These are phyloP conservation scores for Diaporthe helianthi DNA, from an alignment of 2,329 filamentous ascomycete genomes.

Conservation along the genomic window DNA sequence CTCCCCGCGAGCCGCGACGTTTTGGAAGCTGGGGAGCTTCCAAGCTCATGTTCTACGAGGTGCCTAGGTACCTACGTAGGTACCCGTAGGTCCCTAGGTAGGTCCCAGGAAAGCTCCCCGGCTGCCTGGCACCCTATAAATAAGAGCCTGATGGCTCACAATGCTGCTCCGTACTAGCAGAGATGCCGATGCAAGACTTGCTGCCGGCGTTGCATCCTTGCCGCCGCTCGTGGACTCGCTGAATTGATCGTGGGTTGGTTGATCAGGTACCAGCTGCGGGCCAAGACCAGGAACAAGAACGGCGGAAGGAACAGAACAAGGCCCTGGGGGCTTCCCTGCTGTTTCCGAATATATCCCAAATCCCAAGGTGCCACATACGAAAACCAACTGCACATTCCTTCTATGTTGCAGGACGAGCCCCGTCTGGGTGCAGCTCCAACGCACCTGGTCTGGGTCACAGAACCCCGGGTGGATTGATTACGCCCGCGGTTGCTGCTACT, in stretches of 20 bases:
- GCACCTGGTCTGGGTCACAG: neutral
- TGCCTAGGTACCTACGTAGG: too few species aligned
- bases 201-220: conserved; percentile 17
- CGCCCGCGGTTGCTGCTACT: too few species aligned
- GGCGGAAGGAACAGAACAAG: conserved; percentile 6
- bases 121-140: neutral
- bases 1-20: neutral
- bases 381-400: conserved; percentile 21
- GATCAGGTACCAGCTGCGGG: neutral
- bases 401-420: conserved; percentile 30
- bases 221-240: conserved; percentile 2
- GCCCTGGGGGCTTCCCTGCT: conserved; percentile 9
- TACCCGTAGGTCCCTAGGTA: too few species aligned
- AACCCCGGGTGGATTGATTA: too few species aligned
- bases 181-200: neutral
- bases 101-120: neutral
- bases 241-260: conserved; percentile 12
- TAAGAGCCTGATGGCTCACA: too few species aligned
- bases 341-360: conserved; percentile 34
- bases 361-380: conserved; percentile 8
- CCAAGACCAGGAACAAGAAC: conserved; percentile 19
- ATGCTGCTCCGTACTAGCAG: too few species aligned
- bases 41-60: neutral
- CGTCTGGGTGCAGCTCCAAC: conserved; percentile 3
- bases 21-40: neutral